A percentile compares a stretch with the other conserved stretches of the same genome.
Evolutionary conservation across 495 filamentous ascomycete genomes (phyloP).

Genomic region (Penicillium nucicola): DNA sequence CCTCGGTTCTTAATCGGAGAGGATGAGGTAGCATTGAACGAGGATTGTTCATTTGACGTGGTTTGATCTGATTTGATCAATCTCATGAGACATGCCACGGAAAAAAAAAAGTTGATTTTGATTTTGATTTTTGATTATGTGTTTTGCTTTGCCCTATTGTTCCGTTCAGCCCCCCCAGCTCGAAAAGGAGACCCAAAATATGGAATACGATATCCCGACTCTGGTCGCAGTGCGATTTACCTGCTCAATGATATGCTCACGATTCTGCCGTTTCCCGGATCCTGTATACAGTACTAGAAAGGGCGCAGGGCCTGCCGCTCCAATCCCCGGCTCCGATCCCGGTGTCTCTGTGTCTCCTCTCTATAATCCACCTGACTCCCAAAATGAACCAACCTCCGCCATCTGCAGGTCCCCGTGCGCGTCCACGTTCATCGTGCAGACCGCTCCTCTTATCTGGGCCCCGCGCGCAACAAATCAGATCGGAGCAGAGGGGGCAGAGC

Average conservation of each 20-base stretch:
- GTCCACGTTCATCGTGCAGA: background rate
- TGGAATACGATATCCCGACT: constrained; percentile 13
- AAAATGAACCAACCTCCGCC: background rate
- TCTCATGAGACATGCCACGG: background rate
- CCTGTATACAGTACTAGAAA: no score
- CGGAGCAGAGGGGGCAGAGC: no score
- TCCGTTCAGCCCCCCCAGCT: background rate
- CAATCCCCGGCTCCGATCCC: background rate
- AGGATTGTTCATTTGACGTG: constrained; percentile 4
- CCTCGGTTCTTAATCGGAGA: constrained; percentile 21
- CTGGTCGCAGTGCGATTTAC: constrained; percentile 3
- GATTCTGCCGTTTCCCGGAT: background rate
- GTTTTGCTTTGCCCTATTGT: constrained; percentile 1
- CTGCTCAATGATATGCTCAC: background rate
- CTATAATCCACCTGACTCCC: no score
- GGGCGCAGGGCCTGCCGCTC: no score
- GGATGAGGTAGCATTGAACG: constrained; percentile 10
- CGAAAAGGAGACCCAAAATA: constrained; percentile 3
- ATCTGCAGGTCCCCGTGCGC: constrained; percentile 4
- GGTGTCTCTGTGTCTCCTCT: no score
- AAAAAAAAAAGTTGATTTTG: constrained; percentile 9
- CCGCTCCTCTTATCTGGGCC: constrained; percentile 1
- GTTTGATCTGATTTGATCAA: background rate
- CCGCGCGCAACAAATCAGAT: background rate
- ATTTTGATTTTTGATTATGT: constrained; percentile 1